Evolutionary conservation across 129 eudicot genomes (phyloP).

Genomic region (Centaurea solstitialis): DNA sequence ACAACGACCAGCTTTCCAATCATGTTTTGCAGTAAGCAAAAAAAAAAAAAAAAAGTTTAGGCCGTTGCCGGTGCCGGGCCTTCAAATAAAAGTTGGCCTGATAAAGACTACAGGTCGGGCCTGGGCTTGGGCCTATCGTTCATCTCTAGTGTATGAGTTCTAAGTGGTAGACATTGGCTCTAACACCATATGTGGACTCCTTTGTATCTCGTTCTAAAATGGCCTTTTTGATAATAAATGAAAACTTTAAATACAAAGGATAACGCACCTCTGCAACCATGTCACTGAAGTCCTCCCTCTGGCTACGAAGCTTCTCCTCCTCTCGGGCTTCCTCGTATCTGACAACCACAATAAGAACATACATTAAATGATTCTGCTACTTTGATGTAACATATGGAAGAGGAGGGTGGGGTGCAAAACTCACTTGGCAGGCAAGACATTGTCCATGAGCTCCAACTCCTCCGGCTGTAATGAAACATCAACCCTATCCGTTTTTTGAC

Average conservation of each 20-base stretch:
- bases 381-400: background rate
- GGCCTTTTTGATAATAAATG: too few species aligned
- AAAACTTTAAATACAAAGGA: background rate
- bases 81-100: background rate
- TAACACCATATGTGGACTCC: background rate
- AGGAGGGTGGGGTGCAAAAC: conserved; percentile 17
- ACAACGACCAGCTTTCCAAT: background rate
- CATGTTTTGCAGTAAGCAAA: background rate
- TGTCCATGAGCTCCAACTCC: conserved; percentile 89
- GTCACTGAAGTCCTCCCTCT: conserved; percentile 95
- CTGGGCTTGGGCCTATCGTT: too few species aligned
- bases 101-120: background rate
- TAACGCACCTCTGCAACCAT: conserved; percentile 94
- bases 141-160: background rate
- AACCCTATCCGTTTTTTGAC: conserved; percentile 88
- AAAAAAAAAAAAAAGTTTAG: too few species aligned
- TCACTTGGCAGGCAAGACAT: conserved; percentile 88
- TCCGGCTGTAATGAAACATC: conserved; percentile 90
- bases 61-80: background rate
- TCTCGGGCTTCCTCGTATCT: conserved; percentile 97
- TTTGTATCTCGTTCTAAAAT: too few species aligned
- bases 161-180: background rate
- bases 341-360: conserved; percentile 1
- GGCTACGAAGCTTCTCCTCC: conserved; percentile 86
- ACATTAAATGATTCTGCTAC: background rate